phyloP scores from a whole-genome alignment of 805 yeast genomes.

The Teunomyces barrocoloradensis region DNA sequence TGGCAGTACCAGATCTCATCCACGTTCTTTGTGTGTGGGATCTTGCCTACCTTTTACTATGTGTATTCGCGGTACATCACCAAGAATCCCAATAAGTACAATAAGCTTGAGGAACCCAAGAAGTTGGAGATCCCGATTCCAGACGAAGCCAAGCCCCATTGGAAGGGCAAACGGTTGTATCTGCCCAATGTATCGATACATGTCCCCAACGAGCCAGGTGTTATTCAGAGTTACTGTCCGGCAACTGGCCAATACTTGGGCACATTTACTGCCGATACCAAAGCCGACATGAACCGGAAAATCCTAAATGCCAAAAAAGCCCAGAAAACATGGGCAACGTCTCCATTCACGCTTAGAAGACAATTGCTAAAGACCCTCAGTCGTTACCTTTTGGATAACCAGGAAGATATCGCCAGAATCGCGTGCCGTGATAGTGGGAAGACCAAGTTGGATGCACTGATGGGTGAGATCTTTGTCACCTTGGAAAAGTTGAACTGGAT shows the following conservation, averaged over 20 bases:
- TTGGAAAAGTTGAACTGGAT: constrained; percentile 92
- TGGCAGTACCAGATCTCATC: constrained; percentile 47
- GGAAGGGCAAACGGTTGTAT: constrained; percentile 83
- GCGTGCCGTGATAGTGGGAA: constrained; percentile 98
- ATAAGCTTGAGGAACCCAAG: constrained; percentile 41
- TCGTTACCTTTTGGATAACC: constrained; percentile 73
- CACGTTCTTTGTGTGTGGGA: constrained; percentile 40
- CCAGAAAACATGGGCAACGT: constrained; percentile 48
- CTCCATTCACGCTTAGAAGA: constrained; percentile 65
- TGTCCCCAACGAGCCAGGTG: constrained; percentile 59
- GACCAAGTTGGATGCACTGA: constrained; percentile 90
- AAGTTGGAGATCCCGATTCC: constrained; percentile 61
- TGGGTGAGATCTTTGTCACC: constrained; percentile 96
- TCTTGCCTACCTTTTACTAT: constrained; percentile 35
- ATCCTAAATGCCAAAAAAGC: constrained; percentile 55
- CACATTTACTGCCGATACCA: constrained; percentile 59
- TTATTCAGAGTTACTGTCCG: constrained; percentile 87
- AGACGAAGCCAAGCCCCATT: constrained; percentile 78
- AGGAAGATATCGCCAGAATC: constrained; percentile 80
- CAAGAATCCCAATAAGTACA: constrained; percentile 38
- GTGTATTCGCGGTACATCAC: constrained; percentile 36
- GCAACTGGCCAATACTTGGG: constrained; percentile 93
- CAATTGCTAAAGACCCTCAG: constrained; percentile 68
- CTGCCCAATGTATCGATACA: constrained; percentile 54
- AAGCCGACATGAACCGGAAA: constrained; percentile 66